Conservation (phyloP, 2,329 filamentous ascomycete species). For the Fusarium avenaceum region DNA sequence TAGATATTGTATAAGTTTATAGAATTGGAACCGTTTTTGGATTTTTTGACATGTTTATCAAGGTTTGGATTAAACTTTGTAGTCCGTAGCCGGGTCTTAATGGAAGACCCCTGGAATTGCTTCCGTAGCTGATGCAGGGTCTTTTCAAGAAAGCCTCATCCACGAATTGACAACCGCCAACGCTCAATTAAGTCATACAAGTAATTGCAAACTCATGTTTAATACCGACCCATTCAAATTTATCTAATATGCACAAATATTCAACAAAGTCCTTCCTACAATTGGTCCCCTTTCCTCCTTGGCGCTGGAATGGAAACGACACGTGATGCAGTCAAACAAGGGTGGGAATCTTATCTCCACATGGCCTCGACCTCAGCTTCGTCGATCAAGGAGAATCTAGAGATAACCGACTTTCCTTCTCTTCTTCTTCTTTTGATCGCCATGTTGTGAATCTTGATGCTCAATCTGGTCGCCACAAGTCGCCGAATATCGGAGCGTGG, state of each 20-base stretch:
- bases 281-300: constrained; percentile 10
- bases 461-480: constrained; percentile 22
- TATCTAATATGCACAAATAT: neutral
- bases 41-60: no score
- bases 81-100: no score
- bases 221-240: neutral
- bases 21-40: no score
- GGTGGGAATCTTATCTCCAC: constrained; percentile 49
- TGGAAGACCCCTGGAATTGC: no score
- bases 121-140: no score
- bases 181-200: no score
- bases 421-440: constrained; percentile 14
- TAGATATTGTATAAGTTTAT: no score
- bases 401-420: constrained; percentile 1
- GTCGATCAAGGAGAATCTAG: neutral
- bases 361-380: constrained; percentile 20
- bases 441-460: constrained; percentile 39
- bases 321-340: constrained; percentile 46
- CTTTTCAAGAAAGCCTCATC: no score
- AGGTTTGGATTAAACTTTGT: no score
- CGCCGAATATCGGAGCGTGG: constrained; percentile 18
- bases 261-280: neutral
- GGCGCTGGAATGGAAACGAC: constrained; percentile 17
- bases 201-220: no score
- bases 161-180: no score